These are phyloP conservation scores for Cicer chorassanicum DNA, from an alignment of 306 rosid species.

Conservation along the genomic window DNA sequence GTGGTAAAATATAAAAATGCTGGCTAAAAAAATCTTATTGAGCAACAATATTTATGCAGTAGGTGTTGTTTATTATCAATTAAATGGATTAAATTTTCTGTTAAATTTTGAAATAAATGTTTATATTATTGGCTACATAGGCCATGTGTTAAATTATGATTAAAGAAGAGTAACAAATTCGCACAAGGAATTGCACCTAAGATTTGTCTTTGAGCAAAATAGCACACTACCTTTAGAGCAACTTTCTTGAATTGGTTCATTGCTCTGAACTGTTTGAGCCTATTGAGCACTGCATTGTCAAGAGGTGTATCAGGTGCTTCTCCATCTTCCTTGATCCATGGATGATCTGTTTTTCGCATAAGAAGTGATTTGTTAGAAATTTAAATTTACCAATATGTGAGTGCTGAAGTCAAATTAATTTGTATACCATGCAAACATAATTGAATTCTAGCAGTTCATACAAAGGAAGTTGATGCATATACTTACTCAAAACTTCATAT, in stretches of 20 bases:
- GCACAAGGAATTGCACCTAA: too few relatives aligned
- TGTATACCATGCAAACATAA: background rate
- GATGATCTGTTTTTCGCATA: slow-evolving; percentile 61
- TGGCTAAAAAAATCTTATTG: background rate
- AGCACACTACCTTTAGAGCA: slow-evolving; percentile 75
- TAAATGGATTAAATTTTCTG: too few relatives aligned
- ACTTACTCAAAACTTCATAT: slow-evolving; percentile 84
- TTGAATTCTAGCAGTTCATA: background rate
- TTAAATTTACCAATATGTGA: background rate
- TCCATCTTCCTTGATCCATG: slow-evolving; percentile 98
- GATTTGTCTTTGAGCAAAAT: background rate
- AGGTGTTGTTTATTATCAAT: too few relatives aligned
- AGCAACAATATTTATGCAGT: background rate
- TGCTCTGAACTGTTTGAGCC: slow-evolving; percentile 96
- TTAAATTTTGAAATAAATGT: too few relatives aligned
- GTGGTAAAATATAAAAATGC: background rate
- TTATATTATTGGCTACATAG: too few relatives aligned
- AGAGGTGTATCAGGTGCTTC: slow-evolving; percentile 97
- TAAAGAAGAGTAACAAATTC: too few relatives aligned
- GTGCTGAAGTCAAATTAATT: background rate
- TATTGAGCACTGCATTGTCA: slow-evolving; percentile 88
- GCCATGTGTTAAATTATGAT: too few relatives aligned
- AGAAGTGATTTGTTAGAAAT: slow-evolving; percentile 35
- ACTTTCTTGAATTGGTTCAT: slow-evolving; percentile 98
- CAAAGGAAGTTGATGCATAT: background rate